Evolutionary conservation across 805 yeast species (phyloP), one percentile per base, ranked within the genome.

Genomic region (Yarrowia keelungensis): DNA sequence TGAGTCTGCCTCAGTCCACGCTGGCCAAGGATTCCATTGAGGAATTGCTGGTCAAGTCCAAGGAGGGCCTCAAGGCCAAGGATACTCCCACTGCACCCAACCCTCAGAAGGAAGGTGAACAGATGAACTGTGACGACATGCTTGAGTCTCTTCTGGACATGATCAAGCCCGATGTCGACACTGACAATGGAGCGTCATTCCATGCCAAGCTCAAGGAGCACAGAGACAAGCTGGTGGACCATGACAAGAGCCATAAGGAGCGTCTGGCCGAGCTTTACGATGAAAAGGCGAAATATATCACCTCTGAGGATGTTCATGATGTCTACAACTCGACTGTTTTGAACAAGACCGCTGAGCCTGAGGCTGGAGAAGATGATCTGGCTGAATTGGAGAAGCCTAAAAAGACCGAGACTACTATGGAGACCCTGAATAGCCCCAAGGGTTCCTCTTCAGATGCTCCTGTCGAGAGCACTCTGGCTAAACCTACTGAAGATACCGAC

Each of bases 241-340:
- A 91, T 4, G 81, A 89, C 70, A 79, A 79, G 32, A 87, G 86
- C 70, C 92, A 90, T 69, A 82, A 84, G 32, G 84, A 85, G 65
- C 92, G 90, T 76, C 80, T 92, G 72, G 86, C 84, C 49, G 85
- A 85, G 42, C 81, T 95, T 68, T 82, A 86, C 72, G 83, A 86
- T 72, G 97, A 93, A 74, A 90, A 90, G 75, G 82, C 86, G 12
- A 75, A 81, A 58, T 89, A 91, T 76, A 93, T 95, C 72, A 88
- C 96, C 2, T 88, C 95, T 65, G 98, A 93, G 15, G 99, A 94
- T 78, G 84, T 92, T 49, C 95, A 87, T 73, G 92, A 95, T 14
- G 98, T 97, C 0, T 95, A 91, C 82, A 97, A 94, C 76, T 19
- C 41, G 5, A 43, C 61, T 2, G 65, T 59, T 1, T 2, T 59